Evolutionary conservation across 371 early-diverging fungal species (phyloP), one percentile per base, ranked within the genome.

Genomic region (Funneliformis caledonium): DNA sequence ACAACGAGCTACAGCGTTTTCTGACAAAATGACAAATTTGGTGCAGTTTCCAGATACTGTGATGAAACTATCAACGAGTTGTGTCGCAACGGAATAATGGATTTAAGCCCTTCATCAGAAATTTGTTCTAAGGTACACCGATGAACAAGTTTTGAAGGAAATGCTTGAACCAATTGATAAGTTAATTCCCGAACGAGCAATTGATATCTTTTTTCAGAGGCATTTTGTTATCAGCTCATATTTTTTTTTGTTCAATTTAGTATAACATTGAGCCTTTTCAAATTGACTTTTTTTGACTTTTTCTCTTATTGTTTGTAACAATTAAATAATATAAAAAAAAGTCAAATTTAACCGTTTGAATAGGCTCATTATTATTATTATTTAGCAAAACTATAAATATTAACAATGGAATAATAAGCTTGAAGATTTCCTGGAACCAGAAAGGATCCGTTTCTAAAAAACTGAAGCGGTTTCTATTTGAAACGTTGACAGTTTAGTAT

Each of bases 151-250:
- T 77, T 48, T 77, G 65, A 77, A 65, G 31, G 77, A 77, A 33
- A 77, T 7, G 43, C 65, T 77, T 77, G 65, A 77, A 50, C 59
- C 77, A 47, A 50, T 77, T 48, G 67, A 77, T 77, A 47, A 77
- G 45, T 77, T 77, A 48, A 64, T 65, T 77, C 77, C 50, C 14
- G 77, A 77, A 64, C 31, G 33, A 31, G 67, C 47, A 48, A 47
- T 77, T 77, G 33, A 77, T 26, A 65, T 77, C 65, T 77, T 65
- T 77, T 77, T 65, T 77, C 78, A 65, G 65, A 77, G 67, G 77
- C n/a, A n/a, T n/a, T n/a, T n/a, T n/a, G n/a, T n/a, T 67, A 77
- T 77, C 64, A n/a, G n/a, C n/a, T n/a, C n/a, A n/a, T n/a, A n/a
- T n/a, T n/a, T n/a, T n/a, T 16, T 77, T 75, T 60, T 60, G 43